A percentile compares a stretch with the other conserved stretches of the same genome.
Conservation (phyloP, 192 early-diverging fungal genomes). For the Gamsiella multidivaricata region DNA sequence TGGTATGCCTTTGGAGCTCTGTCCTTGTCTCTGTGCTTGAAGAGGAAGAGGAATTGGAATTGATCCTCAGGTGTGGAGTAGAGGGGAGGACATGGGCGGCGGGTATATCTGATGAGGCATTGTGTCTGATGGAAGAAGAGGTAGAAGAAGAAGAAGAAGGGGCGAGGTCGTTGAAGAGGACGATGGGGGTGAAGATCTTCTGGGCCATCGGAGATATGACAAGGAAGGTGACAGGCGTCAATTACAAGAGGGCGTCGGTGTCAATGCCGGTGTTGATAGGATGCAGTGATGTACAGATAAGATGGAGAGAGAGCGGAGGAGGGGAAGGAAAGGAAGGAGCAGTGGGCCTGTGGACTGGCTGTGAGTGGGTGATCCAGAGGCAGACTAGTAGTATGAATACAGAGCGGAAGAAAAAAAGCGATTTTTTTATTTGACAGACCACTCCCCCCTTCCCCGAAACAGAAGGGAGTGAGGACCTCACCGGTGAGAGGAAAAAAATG, state of each 20-base stretch:
- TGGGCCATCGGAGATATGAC: slow-evolving; percentile 13
- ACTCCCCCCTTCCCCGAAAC: neutral
- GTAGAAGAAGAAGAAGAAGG: neutral
- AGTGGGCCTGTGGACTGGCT: neutral
- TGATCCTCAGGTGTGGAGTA: neutral
- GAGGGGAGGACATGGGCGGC: neutral
- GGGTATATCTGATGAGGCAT: neutral
- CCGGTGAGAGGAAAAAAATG: slow-evolving; percentile 9
- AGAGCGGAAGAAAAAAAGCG: neutral
- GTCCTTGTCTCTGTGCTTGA: no score
- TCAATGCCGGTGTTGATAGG: neutral
- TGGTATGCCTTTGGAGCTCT: no score
- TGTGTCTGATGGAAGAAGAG: neutral
- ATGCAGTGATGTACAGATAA: slow-evolving; percentile 7
- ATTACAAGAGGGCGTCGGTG: no score
- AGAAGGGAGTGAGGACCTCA: neutral
- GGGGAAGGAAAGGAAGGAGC: neutral
- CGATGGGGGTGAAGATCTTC: slow-evolving; percentile 22
- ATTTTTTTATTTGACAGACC: neutral
- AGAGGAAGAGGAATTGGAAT: no score
- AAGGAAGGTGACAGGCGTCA: neutral
- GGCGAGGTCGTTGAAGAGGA: slow-evolving; percentile 33
- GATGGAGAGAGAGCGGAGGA: neutral
- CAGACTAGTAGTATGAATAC: neutral
- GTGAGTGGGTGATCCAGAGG: neutral